phyloP scores from a whole-genome alignment of 441 rosid genomes.

The Populus hybrid region DNA sequence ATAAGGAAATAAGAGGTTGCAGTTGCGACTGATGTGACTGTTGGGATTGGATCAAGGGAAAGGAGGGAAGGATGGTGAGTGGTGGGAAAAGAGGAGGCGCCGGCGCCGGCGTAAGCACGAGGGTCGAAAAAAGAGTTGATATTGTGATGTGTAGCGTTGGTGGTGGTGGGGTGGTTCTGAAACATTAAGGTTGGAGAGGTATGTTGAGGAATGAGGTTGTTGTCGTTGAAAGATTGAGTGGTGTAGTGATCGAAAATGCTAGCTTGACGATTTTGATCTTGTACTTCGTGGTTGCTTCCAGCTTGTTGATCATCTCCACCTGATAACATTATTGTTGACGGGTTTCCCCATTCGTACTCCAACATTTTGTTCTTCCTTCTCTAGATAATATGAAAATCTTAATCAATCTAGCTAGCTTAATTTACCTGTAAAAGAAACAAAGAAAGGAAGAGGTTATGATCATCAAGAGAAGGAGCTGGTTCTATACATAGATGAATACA shows the following conservation, averaged over 20 bases:
- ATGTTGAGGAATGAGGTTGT: conserved; percentile 23
- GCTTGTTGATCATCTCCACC: conserved; percentile 37
- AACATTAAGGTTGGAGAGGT: conserved; percentile 24
- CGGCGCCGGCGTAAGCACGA: conserved; percentile 32
- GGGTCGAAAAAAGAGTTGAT: conserved; percentile 49
- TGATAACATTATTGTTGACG: conserved; percentile 47
- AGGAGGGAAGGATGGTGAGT: conserved; percentile 36
- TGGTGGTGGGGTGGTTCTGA: conserved; percentile 21
- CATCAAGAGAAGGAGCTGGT: neutral
- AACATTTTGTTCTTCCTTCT: conserved; percentile 38
- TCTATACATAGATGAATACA: neutral
- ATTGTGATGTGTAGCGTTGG: conserved; percentile 7
- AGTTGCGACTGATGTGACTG: conserved; percentile 13
- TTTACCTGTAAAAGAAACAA: neutral
- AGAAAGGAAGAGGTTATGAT: neutral
- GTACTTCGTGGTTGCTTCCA: conserved; percentile 32
- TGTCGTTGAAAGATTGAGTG: conserved; percentile 29
- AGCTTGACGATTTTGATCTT: neutral
- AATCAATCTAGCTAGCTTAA: neutral
- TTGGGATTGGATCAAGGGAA: conserved; percentile 30
- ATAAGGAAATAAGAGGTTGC: conserved; percentile 38
- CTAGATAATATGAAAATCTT: neutral
- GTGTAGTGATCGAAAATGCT: conserved; percentile 36
- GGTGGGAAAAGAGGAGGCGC: conserved; percentile 18
- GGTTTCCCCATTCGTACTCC: conserved; percentile 92